Base-by-base conservation (phyloP, 768 basidiomycete genomes). In the Boletus pseudopeckii region DNA sequence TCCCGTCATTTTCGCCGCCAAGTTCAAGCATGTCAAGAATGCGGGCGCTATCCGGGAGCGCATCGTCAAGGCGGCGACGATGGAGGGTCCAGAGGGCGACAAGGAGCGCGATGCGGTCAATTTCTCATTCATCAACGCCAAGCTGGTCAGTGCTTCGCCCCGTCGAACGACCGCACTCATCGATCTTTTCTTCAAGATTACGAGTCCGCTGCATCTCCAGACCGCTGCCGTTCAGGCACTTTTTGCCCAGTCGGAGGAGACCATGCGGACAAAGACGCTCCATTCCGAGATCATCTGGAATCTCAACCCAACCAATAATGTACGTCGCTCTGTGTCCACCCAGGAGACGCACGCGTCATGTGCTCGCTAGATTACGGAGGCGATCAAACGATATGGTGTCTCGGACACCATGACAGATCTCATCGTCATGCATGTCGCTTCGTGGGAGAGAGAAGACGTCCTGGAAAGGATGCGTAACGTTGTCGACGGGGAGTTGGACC, bases 271-370 rank as follows among this genome's bases (percentile, higher is more conserved):
- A 1, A 91, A 88, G 72, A 92, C 92, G 1, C 72, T 94, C 0
- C 94, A 98, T 65, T 92, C 92, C 0, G 95, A 98, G 69, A 79
- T 98, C 47, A 75, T 98, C n/a, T 93, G 88, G 78, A 73, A 81
- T 20, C 75, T 98, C 45, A 92, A 89, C 58, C 92, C 93, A 2
- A 90, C 85, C 5, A 90, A 91, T 58, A 97, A 95, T 66, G 92
- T 90, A 50, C 45, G 77, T 62, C 17, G 24, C 11, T 3, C 26
- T 63, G 41, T 18, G 34, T 9, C 32, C 45, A 24, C 39, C 22
- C 41, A 20, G 7, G 20, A 24, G 30, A 40, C 24, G n/a, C 20
- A 4, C 26, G 30, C 22, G n/a, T 48, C 38, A 32, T 6, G 20
- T 7, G 5, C 22, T 28, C 32, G 26, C 9, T 51, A 95, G 92